phyloP scores from a whole-genome alignment of 352 stramenopile genomes.

The Globisporangium orthogonon region DNA sequence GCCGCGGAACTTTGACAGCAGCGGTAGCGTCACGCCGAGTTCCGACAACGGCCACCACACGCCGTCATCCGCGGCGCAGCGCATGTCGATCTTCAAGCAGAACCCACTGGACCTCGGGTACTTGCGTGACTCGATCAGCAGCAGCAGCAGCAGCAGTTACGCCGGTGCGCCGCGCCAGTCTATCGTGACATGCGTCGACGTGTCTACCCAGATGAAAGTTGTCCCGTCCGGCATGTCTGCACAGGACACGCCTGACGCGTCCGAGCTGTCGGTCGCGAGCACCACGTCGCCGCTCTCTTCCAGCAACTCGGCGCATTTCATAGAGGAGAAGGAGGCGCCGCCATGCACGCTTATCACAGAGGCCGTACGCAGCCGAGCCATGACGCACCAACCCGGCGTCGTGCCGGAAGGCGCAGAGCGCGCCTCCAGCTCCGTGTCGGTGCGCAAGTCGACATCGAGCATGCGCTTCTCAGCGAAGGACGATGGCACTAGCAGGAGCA shows the following conservation, averaged over 20 bases:
- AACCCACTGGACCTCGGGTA: conserved; percentile 65
- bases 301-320: conserved; percentile 8
- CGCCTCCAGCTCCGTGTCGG: conserved; percentile 3
- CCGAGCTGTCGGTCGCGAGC: conserved; percentile 11
- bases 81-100: conserved; percentile 61
- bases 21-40: conserved; percentile 25
- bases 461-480: conserved; percentile 15
- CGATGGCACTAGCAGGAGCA: not conserved
- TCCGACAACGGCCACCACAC: conserved; percentile 33
- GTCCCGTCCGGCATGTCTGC: conserved; percentile 4
- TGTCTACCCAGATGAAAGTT: conserved; percentile 1
- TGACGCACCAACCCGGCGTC: conserved; percentile 10
- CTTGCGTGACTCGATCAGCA: conserved; percentile 43
- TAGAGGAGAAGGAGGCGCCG: conserved; percentile 5
- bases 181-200: not conserved
- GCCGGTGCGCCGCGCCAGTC: not conserved
- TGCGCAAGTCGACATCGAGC: conserved; percentile 14
- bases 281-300: conserved; percentile 13
- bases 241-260: not conserved
- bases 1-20: conserved; percentile 24
- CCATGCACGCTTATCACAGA: not conserved
- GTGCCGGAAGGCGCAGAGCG: not conserved
- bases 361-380: conserved; percentile 3
- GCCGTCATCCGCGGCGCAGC: conserved; percentile 34
- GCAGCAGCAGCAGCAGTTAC: not conserved